Evolutionary conservation across 1,284 basidiomycete species (phyloP), one percentile per base, ranked within the genome.

Genomic region (Rhodotorula sp.): DNA sequence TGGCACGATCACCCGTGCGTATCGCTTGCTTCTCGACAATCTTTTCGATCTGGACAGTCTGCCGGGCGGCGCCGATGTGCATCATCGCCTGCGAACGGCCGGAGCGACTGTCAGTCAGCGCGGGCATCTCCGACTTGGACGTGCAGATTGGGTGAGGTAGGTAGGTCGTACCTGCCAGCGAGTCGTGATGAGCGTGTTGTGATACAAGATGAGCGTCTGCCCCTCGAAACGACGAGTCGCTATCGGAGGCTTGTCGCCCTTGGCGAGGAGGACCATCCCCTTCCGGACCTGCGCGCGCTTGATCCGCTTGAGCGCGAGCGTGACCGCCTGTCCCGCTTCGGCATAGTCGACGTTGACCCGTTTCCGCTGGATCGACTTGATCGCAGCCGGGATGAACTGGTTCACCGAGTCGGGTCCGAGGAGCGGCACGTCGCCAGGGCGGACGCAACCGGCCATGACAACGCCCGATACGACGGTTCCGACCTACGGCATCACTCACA

Each of bases 361-460:
- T 82, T 98, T 99, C 64, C 95, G 87, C 82, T 99, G 95, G 82
- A 99, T 99, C 71, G 89, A 91, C 84, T 92, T 93, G 75, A 99
- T 85, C 5, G 88, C 84, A 0, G 92, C 93, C 29, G 87, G 86
- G 72, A 90, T 86, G 81, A 91, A 99, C 77, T 92, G 90, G 3
- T 96, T 96, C 67, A 96, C 91, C 0, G 91, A 88, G 81, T 99
- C 97, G 3, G 97, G 97, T 0, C 97, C 96, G 57, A 97, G 84
- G 56, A 94, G 83, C 34, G 97, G 87, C 0, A 87, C 81, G 79
- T 99, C 95, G 47, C 73, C 71, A 0, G 70, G 64, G 2, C 67
- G 63, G 20, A 68, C 60, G 29, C 60, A 58, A 52, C 69, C 34
- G 43, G 43, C 21, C 46, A 51, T n/a, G 61, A 68, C 52, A 5